Conservation (phyloP, 1,284 basidiomycete genomes). For the Stereum hirsutum region DNA sequence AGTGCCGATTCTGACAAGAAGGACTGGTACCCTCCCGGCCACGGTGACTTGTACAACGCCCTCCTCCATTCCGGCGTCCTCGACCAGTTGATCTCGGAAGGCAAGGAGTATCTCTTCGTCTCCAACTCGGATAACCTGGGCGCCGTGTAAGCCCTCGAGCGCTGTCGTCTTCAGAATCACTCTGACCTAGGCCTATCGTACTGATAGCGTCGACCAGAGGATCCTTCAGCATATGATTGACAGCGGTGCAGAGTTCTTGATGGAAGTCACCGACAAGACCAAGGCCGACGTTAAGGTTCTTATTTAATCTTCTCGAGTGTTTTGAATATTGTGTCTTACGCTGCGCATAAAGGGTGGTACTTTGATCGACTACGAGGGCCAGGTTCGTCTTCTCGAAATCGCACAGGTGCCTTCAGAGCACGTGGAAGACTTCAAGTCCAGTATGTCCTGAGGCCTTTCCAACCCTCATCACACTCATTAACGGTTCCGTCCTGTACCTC, state of each 20-base stretch:
- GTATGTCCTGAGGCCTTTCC: constrained; percentile 21
- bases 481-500: neutral
- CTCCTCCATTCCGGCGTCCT: constrained; percentile 88
- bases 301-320: neutral
- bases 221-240: constrained; percentile 91
- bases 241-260: constrained; percentile 83
- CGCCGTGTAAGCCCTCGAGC: constrained; percentile 66
- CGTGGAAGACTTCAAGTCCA: constrained; percentile 91
- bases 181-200: constrained; percentile 17
- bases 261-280: constrained; percentile 99
- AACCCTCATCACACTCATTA: constrained; percentile 2
- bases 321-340: neutral
- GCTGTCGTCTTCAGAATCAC: neutral
- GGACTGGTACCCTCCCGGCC: constrained; percentile 94
- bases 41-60: constrained; percentile 91
- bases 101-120: constrained; percentile 96
- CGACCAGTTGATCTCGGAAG: constrained; percentile 84
- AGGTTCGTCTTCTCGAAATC: constrained; percentile 87
- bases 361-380: constrained; percentile 89
- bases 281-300: constrained; percentile 91
- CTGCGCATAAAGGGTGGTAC: constrained; percentile 66
- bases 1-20: constrained; percentile 83
- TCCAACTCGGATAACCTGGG: constrained; percentile 98
- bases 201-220: constrained; percentile 56
- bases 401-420: constrained; percentile 96